Base-by-base conservation (phyloP, 2,329 filamentous ascomycete genomes). In the Tetracladium maxilliforme region DNA sequence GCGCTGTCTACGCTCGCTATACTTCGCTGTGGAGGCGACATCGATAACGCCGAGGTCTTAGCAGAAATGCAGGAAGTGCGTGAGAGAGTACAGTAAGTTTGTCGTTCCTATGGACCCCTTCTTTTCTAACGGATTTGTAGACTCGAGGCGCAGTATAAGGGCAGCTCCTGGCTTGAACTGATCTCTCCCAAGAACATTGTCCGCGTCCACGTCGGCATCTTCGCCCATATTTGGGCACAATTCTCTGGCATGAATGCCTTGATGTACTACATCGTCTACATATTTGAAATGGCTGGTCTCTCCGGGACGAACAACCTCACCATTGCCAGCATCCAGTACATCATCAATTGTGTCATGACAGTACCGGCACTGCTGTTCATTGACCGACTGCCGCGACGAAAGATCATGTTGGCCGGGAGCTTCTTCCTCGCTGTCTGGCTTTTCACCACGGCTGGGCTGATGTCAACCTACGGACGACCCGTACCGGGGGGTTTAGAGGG, bases 31-130 rank as follows among this genome's bases (percentile, higher is more conserved):
- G 44, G 49, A 1, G 70, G 70, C 4, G 57, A 74, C 29, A 31
- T 52, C 4, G 58, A 62, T 27, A 56, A 73, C 30, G 59, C 67
- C 9, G 64, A 64, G 35, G 71, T 78, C 4, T 49, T 74, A 1
- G 70, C 70, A 1, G 64, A 77, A 46, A 72, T 67, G 35, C 57
- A 64, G 29, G 72, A 77, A n/a, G n/a, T n/a, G n/a, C n/a, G n/a
- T n/a, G n/a, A n/a, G n/a, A n/a, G n/a, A n/a, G n/a, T n/a, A n/a
- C n/a, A n/a, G n/a, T n/a, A n/a, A n/a, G n/a, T n/a, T n/a, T n/a
- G n/a, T n/a, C n/a, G 23, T 30, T 42, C 21, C 32, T 37, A 32
- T 37, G 19, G 24, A 28, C 17, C 16, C 6, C 13, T 16, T 10
- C 23, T 18, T 12, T 3, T 10, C 12, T 6, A 5, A 14, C 6